Percentiles rank a stretch among this genome's conserved stretches.
phyloP scores from a whole-genome alignment of 75 land plant species.

The Pseudotsuga menziesii region DNA sequence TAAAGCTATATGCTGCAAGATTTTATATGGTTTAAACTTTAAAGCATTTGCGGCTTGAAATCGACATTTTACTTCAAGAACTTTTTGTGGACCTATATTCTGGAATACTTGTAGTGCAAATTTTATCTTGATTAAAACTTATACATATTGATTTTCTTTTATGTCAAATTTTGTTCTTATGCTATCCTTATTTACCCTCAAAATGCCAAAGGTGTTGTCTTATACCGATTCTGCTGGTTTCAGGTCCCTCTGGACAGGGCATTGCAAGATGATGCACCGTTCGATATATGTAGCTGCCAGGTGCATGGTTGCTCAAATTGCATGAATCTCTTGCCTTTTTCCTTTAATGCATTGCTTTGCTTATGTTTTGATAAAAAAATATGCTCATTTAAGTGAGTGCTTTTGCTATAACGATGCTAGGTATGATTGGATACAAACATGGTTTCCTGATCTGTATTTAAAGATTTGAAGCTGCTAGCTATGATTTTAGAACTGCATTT shows the following conservation, averaged over 20 bases:
- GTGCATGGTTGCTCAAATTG: slow-evolving; percentile 24
- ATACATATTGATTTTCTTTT: background rate
- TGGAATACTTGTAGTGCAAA: background rate
- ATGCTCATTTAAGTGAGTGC: background rate
- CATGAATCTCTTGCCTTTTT: background rate
- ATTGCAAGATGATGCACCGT: slow-evolving; percentile 72
- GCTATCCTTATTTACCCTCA: background rate
- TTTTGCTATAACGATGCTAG: background rate
- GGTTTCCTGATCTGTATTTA: too few species aligned
- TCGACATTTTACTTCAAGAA: too few species aligned
- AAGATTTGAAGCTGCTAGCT: too few species aligned
- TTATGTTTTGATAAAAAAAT: background rate
- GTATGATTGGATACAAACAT: too few species aligned
- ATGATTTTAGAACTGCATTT: too few species aligned
- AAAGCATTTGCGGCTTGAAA: background rate
- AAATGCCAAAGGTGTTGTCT: background rate
- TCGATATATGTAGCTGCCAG: slow-evolving; percentile 94
- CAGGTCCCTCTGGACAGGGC: slow-evolving; percentile 61
- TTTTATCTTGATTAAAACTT: background rate
- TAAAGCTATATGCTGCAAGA: background rate
- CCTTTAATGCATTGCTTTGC: background rate
- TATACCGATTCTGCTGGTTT: slow-evolving; percentile 5
- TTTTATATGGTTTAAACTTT: background rate
- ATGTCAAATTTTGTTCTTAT: background rate
- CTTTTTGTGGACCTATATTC: background rate